phyloP scores from a whole-genome alignment of 306 rosid genomes.

The Vicia villosa region DNA sequence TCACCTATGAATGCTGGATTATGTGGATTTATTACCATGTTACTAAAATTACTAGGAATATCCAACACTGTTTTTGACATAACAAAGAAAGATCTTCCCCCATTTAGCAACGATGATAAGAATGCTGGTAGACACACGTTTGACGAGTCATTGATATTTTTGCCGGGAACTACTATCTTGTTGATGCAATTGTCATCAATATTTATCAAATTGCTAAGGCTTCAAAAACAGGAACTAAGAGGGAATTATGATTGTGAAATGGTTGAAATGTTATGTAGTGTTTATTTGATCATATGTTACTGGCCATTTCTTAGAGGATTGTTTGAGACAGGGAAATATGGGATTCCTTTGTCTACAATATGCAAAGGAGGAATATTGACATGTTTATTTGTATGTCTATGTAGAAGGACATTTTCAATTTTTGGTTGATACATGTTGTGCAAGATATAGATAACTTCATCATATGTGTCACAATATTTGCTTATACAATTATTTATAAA shows the following conservation, averaged over 20 bases:
- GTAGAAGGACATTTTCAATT: conserved; percentile 16
- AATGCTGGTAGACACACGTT: no score
- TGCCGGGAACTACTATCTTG: conserved; percentile 64
- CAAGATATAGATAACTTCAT: background rate
- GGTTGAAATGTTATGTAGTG: conserved; percentile 49
- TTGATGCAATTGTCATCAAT: conserved; percentile 51
- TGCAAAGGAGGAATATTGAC: conserved; percentile 48
- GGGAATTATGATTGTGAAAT: conserved; percentile 42
- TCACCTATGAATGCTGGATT: conserved; percentile 45
- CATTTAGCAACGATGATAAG: no score
- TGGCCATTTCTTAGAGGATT: conserved; percentile 67
- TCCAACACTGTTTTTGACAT: no score
- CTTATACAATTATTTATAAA: no score
- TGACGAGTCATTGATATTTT: conserved; percentile 52
- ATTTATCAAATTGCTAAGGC: conserved; percentile 34
- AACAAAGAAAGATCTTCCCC: no score
- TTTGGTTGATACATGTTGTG: conserved; percentile 21
- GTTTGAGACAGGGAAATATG: conserved; percentile 54
- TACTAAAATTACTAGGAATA: no score
- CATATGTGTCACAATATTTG: no score
- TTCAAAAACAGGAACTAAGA: conserved; percentile 9
- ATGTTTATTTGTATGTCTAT: conserved; percentile 44
- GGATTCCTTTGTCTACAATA: conserved; percentile 58
- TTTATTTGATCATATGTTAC: conserved; percentile 48
- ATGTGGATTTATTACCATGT: no score